phyloP scores from a whole-genome alignment of 768 basidiomycete species.

The Strobilomyces dryophilus region DNA sequence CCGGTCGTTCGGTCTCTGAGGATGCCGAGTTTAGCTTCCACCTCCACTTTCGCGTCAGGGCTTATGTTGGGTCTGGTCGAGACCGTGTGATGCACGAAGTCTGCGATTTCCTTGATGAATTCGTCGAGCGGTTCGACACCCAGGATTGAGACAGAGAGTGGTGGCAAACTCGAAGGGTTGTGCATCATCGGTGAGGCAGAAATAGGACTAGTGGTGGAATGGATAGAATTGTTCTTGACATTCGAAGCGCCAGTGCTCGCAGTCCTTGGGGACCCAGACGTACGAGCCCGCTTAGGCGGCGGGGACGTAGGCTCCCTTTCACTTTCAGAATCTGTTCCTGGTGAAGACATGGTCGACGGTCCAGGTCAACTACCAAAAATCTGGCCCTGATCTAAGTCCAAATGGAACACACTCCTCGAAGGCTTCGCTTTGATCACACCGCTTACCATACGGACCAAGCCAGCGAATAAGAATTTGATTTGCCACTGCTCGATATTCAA shows the following conservation, averaged over 20 bases:
- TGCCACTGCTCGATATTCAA: constrained; percentile 5
- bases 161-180: constrained; percentile 41
- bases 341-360: constrained; percentile 25
- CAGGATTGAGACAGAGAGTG: constrained; percentile 75
- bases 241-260: constrained; percentile 18
- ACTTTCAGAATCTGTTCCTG: constrained; percentile 27
- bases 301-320: constrained; percentile 24
- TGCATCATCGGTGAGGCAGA: constrained; percentile 21
- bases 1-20: constrained; percentile 55
- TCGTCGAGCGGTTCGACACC: constrained; percentile 91
- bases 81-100: constrained; percentile 79
- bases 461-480: neutral
- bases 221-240: constrained; percentile 17
- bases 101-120: constrained; percentile 87
- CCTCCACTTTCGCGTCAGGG: constrained; percentile 56
- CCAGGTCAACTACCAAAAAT: constrained; percentile 2
- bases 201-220: constrained; percentile 7
- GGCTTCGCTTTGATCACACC: constrained; percentile 1
- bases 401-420: neutral
- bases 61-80: constrained; percentile 51
- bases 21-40: constrained; percentile 87
- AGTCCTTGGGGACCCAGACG: constrained; percentile 27
- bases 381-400: neutral
- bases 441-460: neutral
- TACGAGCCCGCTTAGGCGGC: constrained; percentile 38